These are phyloP conservation scores for Cladophialophora yegresii DNA, from an alignment of 2,329 filamentous ascomycete species.

Conservation along the genomic window DNA sequence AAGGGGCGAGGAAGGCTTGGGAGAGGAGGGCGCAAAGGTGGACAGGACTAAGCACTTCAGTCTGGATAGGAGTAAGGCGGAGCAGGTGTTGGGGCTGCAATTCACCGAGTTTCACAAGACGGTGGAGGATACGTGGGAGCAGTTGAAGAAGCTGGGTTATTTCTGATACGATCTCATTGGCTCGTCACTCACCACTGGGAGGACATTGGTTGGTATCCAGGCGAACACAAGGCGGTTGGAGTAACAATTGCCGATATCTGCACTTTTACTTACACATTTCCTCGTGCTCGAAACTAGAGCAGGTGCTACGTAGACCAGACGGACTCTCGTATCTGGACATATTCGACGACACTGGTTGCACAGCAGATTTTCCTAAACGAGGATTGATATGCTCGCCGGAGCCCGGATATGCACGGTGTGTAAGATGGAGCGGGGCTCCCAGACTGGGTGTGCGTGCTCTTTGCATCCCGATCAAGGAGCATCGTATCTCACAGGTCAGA, in stretches of 20 bases:
- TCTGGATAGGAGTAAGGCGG: conserved; percentile 17
- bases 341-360: conserved; percentile 16
- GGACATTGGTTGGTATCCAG: background rate
- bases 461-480: background rate
- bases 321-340: conserved; percentile 2
- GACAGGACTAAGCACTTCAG: conserved; percentile 18
- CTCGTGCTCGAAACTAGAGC: background rate
- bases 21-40: conserved; percentile 17
- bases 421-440: background rate
- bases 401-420: conserved; percentile 12
- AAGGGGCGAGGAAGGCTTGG: conserved; percentile 20
- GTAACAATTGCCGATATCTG: background rate
- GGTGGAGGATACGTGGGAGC: conserved; percentile 25
- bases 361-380: conserved; percentile 10
- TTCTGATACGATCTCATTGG: background rate
- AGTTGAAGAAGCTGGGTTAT: conserved; percentile 20
- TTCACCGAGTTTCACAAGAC: conserved; percentile 21
- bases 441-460: background rate
- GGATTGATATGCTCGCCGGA: background rate
- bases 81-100: conserved; percentile 20
- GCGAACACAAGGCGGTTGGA: background rate
- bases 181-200: background rate
- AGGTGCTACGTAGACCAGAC: background rate
- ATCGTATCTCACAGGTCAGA: background rate
- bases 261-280: background rate